These are phyloP conservation scores for Collybia mongolica DNA, from an alignment of 768 basidiomycete species.

Conservation along the genomic window DNA sequence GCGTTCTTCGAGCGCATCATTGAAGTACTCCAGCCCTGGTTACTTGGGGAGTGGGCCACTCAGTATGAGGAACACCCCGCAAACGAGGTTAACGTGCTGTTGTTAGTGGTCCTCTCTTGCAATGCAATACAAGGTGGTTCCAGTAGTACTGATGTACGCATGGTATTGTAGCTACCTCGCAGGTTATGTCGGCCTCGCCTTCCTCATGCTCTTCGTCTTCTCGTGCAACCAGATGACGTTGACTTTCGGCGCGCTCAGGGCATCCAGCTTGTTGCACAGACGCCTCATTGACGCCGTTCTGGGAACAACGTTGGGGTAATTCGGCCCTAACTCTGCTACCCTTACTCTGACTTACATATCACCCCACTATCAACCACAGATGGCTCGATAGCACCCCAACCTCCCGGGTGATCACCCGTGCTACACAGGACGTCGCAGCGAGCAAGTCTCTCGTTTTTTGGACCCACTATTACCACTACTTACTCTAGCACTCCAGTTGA, in stretches of 20 bases:
- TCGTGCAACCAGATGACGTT: slow-evolving; percentile 33
- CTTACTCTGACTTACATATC: not conserved
- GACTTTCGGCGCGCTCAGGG: slow-evolving; percentile 46
- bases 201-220: slow-evolving; percentile 29
- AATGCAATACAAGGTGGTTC: not conserved
- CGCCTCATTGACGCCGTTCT: slow-evolving; percentile 52
- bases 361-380: slow-evolving; percentile 24
- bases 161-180: slow-evolving; percentile 35
- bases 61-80: slow-evolving; percentile 34
- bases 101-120: slow-evolving; percentile 26
- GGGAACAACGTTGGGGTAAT: slow-evolving; percentile 57
- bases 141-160: not conserved
- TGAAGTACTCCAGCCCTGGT: slow-evolving; percentile 38
- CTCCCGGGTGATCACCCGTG: slow-evolving; percentile 59
- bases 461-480: not conserved
- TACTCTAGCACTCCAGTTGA: slow-evolving; percentile 42
- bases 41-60: slow-evolving; percentile 42
- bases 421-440: slow-evolving; percentile 62
- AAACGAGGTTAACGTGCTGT: slow-evolving; percentile 29
- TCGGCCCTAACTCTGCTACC: slow-evolving; percentile 2
- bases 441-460: slow-evolving; percentile 13
- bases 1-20: slow-evolving; percentile 20
- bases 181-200: slow-evolving; percentile 27
- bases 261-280: slow-evolving; percentile 52
- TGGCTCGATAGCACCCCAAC: slow-evolving; percentile 48